Percentiles rank a stretch among this genome's conserved stretches.
These are phyloP conservation scores for Sanghuangporus sanghuang DNA, from an alignment of 1,284 basidiomycete species.

Conservation along the genomic window DNA sequence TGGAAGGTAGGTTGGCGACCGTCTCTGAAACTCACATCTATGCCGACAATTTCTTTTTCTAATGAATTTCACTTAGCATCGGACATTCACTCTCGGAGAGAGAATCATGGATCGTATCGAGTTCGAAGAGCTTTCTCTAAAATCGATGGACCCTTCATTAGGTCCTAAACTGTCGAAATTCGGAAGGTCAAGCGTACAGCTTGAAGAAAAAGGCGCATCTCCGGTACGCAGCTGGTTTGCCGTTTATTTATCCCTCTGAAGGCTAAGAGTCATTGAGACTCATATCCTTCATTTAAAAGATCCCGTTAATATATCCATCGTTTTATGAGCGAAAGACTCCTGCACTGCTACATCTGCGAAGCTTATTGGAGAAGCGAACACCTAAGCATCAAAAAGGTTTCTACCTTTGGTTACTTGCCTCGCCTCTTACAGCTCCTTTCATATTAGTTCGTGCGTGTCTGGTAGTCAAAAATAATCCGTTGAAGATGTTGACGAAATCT, in stretches of 20 bases:
- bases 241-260: not conserved
- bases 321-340: conserved; percentile 37
- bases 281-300: conserved; percentile 34
- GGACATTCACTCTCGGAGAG: conserved; percentile 55
- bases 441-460: conserved; percentile 60
- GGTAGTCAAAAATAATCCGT: not conserved
- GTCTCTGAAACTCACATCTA: conserved; percentile 1
- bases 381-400: conserved; percentile 64
- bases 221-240: conserved; percentile 1
- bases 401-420: conserved; percentile 53
- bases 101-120: conserved; percentile 63
- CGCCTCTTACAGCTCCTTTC: conserved; percentile 70
- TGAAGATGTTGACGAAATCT: not conserved
- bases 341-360: conserved; percentile 48
- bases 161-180: conserved; percentile 37
- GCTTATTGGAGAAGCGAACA: conserved; percentile 46
- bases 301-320: conserved; percentile 66
- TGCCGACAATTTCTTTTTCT: not conserved
- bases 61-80: conserved; percentile 10
- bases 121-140: conserved; percentile 71
- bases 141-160: conserved; percentile 61
- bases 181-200: conserved; percentile 20
- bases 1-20: conserved; percentile 53
- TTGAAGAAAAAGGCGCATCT: conserved; percentile 11
- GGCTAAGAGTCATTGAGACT: conserved; percentile 18